A percentile compares a stretch with the other conserved stretches of the same genome.
phyloP scores from a whole-genome alignment of 768 basidiomycete genomes.

The Rhodosporidiobolus sp. region DNA sequence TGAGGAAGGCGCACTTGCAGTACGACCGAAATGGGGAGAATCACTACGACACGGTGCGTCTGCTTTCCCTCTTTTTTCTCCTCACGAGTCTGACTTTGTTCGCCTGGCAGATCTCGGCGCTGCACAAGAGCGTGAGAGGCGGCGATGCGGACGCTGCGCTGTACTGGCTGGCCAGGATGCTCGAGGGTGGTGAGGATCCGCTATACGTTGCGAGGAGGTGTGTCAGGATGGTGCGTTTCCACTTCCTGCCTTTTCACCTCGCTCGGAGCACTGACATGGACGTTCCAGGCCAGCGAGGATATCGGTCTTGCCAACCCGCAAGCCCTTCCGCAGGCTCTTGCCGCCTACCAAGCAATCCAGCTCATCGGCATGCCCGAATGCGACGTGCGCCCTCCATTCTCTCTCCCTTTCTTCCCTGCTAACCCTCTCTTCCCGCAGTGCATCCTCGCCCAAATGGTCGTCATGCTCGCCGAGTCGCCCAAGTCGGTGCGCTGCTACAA shows the following conservation, averaged over 20 bases:
- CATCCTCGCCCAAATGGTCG: conserved; percentile 70
- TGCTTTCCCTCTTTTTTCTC: neutral
- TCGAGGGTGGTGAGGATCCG: conserved; percentile 57
- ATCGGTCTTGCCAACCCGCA: conserved; percentile 73
- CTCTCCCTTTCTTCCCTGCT: neutral
- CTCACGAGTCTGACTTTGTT: no score
- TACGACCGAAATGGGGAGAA: conserved; percentile 71
- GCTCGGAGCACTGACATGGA: conserved; percentile 62
- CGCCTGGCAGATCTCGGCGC: conserved; percentile 56
- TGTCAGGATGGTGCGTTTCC: conserved; percentile 57
- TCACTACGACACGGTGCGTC: conserved; percentile 42
- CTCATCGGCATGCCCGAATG: conserved; percentile 70
- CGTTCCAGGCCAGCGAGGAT: conserved; percentile 66
- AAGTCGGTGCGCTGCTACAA: conserved; percentile 78
- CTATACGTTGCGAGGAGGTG: conserved; percentile 71
- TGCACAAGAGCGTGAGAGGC: conserved; percentile 80
- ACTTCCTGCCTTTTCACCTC: conserved; percentile 57
- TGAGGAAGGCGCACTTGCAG: conserved; percentile 60
- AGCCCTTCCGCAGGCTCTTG: conserved; percentile 63
- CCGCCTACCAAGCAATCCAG: conserved; percentile 52
- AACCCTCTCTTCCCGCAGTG: conserved; percentile 50
- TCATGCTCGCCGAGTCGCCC: conserved; percentile 74
- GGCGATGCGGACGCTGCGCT: conserved; percentile 72
- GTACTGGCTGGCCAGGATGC: conserved; percentile 73
- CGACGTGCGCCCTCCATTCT: conserved; percentile 40